Evolutionary conservation across 345 rosid genomes (phyloP).

Genomic region (Barbarea vulgaris): DNA sequence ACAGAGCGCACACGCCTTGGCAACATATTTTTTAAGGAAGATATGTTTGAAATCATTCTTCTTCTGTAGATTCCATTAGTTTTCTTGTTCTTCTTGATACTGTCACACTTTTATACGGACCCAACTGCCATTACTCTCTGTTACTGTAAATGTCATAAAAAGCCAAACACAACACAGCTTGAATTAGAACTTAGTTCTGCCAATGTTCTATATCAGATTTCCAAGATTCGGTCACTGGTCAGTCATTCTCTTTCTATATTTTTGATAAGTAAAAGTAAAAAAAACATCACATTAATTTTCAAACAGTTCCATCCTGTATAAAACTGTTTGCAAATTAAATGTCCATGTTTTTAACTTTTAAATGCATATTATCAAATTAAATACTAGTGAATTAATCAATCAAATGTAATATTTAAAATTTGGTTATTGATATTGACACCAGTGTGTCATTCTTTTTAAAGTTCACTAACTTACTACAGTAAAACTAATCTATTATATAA

Average conservation of each 20-base stretch:
- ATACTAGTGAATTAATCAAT: too few relatives aligned
- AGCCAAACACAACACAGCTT: slow-evolving; percentile 10
- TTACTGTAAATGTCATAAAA: slow-evolving; percentile 31
- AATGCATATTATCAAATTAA: too few relatives aligned
- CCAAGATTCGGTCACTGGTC: not conserved
- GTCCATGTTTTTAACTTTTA: too few relatives aligned
- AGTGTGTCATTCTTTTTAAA: too few relatives aligned
- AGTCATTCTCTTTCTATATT: not conserved
- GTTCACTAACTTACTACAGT: too few relatives aligned
- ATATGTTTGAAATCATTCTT: slow-evolving; percentile 22
- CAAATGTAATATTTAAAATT: too few relatives aligned
- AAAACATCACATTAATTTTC: too few relatives aligned
- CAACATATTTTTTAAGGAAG: slow-evolving; percentile 27
- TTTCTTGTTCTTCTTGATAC: slow-evolving; percentile 20
- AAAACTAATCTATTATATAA: too few relatives aligned
- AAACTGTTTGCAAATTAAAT: too few relatives aligned
- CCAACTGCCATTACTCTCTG: slow-evolving; percentile 14
- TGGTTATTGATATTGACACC: too few relatives aligned
- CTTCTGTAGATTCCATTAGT: slow-evolving; percentile 35
- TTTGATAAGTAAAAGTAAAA: not conserved
- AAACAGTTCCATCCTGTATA: too few relatives aligned
- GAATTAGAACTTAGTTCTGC: slow-evolving; percentile 1
- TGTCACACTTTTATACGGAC: slow-evolving; percentile 32
- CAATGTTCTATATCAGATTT: not conserved
- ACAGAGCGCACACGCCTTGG: slow-evolving; percentile 12